Conservation (phyloP, 139 green algal genomes). For the Picochlorum sp. region DNA sequence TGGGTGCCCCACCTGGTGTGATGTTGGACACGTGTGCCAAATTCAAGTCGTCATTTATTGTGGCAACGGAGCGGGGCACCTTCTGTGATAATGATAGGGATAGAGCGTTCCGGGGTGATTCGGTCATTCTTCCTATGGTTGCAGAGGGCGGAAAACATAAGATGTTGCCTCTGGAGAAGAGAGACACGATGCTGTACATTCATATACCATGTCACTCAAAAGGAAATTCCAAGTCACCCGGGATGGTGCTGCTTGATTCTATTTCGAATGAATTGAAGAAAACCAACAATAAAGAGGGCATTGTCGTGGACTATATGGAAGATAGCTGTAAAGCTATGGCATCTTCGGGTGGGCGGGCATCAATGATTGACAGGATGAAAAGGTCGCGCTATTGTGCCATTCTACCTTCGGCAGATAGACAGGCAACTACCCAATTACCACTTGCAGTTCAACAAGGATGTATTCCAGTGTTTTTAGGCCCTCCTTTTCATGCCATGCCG, state of each 20-base stretch:
- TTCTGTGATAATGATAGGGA: constrained; percentile 16
- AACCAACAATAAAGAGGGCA: too few species aligned
- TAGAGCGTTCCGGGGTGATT: not conserved
- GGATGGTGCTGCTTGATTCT: too few species aligned
- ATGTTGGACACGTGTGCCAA: constrained; percentile 10
- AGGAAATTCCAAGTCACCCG: not conserved
- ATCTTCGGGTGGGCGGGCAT: not conserved
- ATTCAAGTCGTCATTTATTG: constrained; percentile 9
- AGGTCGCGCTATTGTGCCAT: not conserved
- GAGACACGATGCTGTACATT: not conserved
- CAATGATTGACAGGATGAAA: not conserved
- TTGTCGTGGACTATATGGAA: too few species aligned
- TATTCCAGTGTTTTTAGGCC: constrained; percentile 16
- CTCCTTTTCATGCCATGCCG: constrained; percentile 9
- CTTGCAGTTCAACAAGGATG: constrained; percentile 4
- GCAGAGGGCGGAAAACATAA: not conserved
- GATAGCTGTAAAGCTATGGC: too few species aligned
- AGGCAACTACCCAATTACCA: not conserved
- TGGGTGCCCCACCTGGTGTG: not conserved
- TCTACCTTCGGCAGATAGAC: not conserved
- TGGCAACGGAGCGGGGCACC: not conserved
- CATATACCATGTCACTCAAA: not conserved
- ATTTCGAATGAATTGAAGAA: too few species aligned
- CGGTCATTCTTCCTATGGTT: constrained; percentile 7
- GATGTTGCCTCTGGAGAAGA: not conserved